A percentile compares a stretch with the other conserved stretches of the same genome.
Conservation (phyloP, 148 eudicot genomes). For the Rhododendron mucronatum region DNA sequence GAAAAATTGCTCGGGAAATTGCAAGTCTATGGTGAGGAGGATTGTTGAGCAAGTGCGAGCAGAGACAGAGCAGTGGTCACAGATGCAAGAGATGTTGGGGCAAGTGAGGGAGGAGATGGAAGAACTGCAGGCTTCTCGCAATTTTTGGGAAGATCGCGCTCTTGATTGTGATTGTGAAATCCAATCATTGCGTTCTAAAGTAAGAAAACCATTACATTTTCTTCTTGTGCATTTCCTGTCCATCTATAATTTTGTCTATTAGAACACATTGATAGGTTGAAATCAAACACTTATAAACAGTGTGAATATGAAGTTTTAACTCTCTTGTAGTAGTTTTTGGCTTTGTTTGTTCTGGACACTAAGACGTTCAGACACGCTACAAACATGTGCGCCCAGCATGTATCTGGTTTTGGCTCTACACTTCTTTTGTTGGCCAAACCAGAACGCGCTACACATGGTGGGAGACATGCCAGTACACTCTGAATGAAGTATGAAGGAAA, state of each 20-base stretch:
- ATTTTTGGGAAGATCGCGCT: slow-evolving; percentile 84
- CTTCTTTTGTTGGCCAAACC: not conserved
- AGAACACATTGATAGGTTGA: not conserved
- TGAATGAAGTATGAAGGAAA: not conserved
- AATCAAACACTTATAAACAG: not conserved
- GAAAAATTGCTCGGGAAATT: slow-evolving; percentile 56
- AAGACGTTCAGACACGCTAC: not conserved
- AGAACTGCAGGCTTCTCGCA: slow-evolving; percentile 68
- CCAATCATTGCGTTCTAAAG: slow-evolving; percentile 39
- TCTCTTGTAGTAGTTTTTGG: not conserved
- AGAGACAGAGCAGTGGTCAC: slow-evolving; percentile 95
- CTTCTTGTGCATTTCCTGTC: not conserved
- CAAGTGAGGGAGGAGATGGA: slow-evolving; percentile 83
- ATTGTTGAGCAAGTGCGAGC: slow-evolving; percentile 89
- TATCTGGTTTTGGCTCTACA: not conserved
- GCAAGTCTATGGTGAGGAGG: slow-evolving; percentile 69
- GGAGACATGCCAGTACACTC: too few species aligned
- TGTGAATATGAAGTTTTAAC: not conserved
- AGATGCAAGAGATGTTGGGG: slow-evolving; percentile 92
- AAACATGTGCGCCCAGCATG: not conserved
- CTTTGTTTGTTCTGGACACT: not conserved
- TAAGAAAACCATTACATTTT: slow-evolving; percentile 25
- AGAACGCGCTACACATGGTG: too few species aligned
- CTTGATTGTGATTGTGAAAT: slow-evolving; percentile 49
- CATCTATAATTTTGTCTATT: not conserved